Conservation (phyloP, 495 filamentous ascomycete species). For the Aspergillus carlsbadensis region DNA sequence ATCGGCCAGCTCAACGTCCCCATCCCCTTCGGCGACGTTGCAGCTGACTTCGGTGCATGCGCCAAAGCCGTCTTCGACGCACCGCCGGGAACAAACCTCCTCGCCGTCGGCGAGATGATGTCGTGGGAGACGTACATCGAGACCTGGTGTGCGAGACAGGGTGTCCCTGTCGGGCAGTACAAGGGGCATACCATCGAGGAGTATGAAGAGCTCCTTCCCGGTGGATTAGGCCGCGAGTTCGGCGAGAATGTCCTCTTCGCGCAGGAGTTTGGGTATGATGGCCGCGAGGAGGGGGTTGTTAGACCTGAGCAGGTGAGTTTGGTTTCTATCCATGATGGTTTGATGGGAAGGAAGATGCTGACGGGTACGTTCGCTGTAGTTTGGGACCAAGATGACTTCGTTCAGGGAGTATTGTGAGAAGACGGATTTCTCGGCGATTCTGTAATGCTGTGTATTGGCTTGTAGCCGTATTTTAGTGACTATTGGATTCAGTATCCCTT, state of each 20-base stretch:
- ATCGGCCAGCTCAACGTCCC: neutral
- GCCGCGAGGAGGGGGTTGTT: neutral
- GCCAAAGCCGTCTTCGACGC: neutral
- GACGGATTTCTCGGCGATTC: neutral
- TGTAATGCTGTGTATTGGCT: neutral
- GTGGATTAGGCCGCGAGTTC: neutral
- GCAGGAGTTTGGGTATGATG: constrained; percentile 7
- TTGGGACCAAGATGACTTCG: neutral
- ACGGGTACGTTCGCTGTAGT: neutral
- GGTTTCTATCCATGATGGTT: neutral
- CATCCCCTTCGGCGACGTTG: neutral
- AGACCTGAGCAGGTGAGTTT: constrained; percentile 1
- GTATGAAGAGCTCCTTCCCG: neutral
- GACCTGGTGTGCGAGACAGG: neutral
- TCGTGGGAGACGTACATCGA: neutral
- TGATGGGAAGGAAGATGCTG: neutral
- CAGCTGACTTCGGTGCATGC: neutral
- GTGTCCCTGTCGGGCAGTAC: neutral
- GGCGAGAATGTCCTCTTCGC: constrained; percentile 8
- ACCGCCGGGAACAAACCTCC: neutral
- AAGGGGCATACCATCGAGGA: neutral
- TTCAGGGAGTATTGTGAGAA: neutral
- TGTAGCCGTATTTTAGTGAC: too few species aligned
- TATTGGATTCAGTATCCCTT: too few species aligned
- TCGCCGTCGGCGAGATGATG: neutral